phyloP scores from a whole-genome alignment of 208 protist genomes.

The Wallacemonas sp. region DNA sequence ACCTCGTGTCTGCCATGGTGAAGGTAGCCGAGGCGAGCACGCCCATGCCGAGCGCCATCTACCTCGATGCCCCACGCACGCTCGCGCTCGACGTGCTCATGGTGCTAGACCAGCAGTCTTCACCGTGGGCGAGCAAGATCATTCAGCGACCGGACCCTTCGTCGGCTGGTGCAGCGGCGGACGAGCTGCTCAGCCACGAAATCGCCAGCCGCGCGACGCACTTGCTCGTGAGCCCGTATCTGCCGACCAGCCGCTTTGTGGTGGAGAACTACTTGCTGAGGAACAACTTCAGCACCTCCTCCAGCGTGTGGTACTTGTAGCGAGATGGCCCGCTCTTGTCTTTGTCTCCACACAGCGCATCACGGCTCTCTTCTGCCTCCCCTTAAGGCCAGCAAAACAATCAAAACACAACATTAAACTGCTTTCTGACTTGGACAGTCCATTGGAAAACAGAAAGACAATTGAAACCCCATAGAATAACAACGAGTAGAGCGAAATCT shows the following conservation, averaged over 20 bases:
- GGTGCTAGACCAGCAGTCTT: slow-evolving; percentile 20
- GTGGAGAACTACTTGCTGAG: slow-evolving; percentile 53
- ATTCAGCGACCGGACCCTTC: slow-evolving; percentile 20
- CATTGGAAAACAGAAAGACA: no score
- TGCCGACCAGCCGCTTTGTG: slow-evolving; percentile 39
- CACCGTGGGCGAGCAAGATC: slow-evolving; percentile 21
- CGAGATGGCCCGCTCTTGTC: no score
- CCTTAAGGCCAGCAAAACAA: slow-evolving; percentile 1
- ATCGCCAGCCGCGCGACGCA: slow-evolving; percentile 35
- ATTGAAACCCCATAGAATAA: no score
- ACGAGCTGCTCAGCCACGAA: slow-evolving; percentile 44
- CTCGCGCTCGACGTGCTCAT: slow-evolving; percentile 29
- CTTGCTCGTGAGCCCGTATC: slow-evolving; percentile 46
- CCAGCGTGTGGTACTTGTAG: slow-evolving; percentile 50
- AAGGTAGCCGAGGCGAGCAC: neutral
- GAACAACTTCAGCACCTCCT: slow-evolving; percentile 26
- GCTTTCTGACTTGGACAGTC: no score
- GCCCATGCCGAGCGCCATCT: slow-evolving; percentile 27
- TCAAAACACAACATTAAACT: neutral
- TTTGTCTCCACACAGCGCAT: no score
- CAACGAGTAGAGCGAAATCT: no score
- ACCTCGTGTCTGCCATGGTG: slow-evolving; percentile 34
- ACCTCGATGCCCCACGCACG: slow-evolving; percentile 33
- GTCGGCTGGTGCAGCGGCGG: slow-evolving; percentile 1
- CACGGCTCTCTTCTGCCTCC: slow-evolving; percentile 7